These are phyloP conservation scores for Lyophyllum semitale DNA, from an alignment of 768 basidiomycete genomes.

Conservation along the genomic window DNA sequence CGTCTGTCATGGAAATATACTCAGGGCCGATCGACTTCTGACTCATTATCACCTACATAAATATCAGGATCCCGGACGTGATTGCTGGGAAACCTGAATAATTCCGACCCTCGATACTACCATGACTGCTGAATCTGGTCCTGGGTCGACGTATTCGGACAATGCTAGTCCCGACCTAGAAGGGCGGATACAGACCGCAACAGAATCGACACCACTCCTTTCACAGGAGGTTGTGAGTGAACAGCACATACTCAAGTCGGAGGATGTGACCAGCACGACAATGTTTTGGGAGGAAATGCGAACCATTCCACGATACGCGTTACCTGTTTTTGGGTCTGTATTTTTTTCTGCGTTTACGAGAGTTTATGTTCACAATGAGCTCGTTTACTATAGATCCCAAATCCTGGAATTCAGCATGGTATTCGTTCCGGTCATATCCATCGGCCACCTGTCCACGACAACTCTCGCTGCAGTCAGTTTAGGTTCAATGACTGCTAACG, in stretches of 20 bases:
- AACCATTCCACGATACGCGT: conserved; percentile 5
- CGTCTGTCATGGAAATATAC: too few species aligned
- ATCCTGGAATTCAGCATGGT: conserved; percentile 85
- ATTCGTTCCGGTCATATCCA: conserved; percentile 78
- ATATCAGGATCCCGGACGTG: not conserved
- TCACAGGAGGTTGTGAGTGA: not conserved
- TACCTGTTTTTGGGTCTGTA: conserved; percentile 13
- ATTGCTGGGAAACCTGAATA: not conserved
- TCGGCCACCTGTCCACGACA: conserved; percentile 87
- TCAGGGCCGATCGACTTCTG: not conserved
- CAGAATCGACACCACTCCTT: not conserved
- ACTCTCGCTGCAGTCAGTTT: conserved; percentile 83
- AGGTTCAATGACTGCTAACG: conserved; percentile 70
- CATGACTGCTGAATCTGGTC: not conserved
- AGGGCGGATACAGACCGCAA: not conserved
- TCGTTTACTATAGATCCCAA: conserved; percentile 56
- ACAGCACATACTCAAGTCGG: not conserved
- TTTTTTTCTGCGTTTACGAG: not conserved
- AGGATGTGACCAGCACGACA: not conserved
- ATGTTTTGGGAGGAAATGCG: conserved; percentile 17
- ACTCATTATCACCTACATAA: not conserved
- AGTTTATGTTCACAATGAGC: not conserved
- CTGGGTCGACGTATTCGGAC: conserved; percentile 1
- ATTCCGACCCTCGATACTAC: not conserved
- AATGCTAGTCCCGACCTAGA: too few species aligned